phyloP scores from a whole-genome alignment of 2,329 filamentous ascomycete species.

The Fusarium subglutinans region DNA sequence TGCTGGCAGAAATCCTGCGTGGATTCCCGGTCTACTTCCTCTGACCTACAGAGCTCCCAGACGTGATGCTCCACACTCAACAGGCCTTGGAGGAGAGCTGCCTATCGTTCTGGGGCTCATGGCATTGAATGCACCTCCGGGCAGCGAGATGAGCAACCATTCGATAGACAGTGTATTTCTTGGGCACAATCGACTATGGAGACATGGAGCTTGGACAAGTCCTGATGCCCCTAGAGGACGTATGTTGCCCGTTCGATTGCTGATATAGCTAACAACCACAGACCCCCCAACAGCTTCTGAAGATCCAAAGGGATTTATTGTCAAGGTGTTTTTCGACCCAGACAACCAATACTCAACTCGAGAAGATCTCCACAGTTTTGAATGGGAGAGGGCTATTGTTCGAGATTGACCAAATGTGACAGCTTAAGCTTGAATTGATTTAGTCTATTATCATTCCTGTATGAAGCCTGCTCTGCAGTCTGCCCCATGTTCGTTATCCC shows the following conservation, averaged over 20 bases:
- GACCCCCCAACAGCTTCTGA: conserved; percentile 41
- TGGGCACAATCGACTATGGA: conserved; percentile 39
- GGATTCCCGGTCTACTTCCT: conserved; percentile 52
- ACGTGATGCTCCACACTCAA: conserved; percentile 28
- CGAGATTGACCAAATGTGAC: conserved; percentile 20
- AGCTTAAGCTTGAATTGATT: conserved; percentile 22
- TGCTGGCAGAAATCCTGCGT: conserved; percentile 46
- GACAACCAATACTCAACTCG: conserved; percentile 43
- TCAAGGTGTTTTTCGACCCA: conserved; percentile 47
- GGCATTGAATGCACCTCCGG: conserved; percentile 44
- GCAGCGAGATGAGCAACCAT: not conserved
- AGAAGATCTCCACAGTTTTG: conserved; percentile 38
- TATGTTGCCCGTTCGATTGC: conserved; percentile 27
- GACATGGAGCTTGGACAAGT: conserved; percentile 38
- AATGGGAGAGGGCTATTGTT: conserved; percentile 41
- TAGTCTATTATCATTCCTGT: conserved; percentile 43
- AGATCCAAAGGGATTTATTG: conserved; percentile 46
- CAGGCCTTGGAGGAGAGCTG: conserved; percentile 51
- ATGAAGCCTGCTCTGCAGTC: conserved; percentile 32
- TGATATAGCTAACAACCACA: conserved; percentile 8
- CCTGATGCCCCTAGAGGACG: conserved; percentile 36
- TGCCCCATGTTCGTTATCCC: conserved; percentile 25
- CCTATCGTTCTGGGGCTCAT: conserved; percentile 53
- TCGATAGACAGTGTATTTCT: conserved; percentile 39
- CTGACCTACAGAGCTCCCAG: conserved; percentile 40